These are phyloP conservation scores for Pythium utonaiense DNA, from an alignment of 352 stramenopile genomes.

Conservation along the genomic window DNA sequence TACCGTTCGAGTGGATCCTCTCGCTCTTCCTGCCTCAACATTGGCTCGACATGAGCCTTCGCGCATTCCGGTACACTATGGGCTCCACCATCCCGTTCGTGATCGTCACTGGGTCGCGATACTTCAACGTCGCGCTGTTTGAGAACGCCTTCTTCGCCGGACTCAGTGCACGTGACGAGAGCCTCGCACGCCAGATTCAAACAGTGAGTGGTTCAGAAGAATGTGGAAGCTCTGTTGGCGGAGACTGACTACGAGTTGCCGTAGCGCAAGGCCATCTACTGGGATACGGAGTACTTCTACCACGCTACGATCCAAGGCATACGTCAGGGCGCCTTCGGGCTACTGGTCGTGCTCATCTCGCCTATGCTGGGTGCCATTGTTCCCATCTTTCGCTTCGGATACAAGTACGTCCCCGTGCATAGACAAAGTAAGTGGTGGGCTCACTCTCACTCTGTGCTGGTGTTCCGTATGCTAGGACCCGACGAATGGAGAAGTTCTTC, in stretches of 20 bases:
- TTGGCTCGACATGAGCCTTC: conserved; percentile 44
- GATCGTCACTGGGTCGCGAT: conserved; percentile 51
- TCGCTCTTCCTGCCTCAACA: conserved; percentile 32
- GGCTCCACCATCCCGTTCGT: conserved; percentile 53
- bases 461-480: conserved; percentile 32
- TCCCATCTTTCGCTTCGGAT: conserved; percentile 53
- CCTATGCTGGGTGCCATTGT: conserved; percentile 49
- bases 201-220: conserved; percentile 22
- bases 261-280: conserved; percentile 60
- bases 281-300: conserved; percentile 67
- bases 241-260: neutral
- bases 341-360: conserved; percentile 46
- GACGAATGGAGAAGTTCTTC: conserved; percentile 64
- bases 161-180: conserved; percentile 35
- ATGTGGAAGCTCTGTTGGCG: neutral
- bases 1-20: conserved; percentile 62
- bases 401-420: conserved; percentile 32
- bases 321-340: conserved; percentile 47
- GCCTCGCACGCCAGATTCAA: conserved; percentile 38
- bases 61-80: conserved; percentile 47
- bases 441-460: neutral
- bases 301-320: conserved; percentile 45
- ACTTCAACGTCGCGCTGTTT: conserved; percentile 57
- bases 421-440: neutral
- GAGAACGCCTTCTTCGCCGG: conserved; percentile 74